Evolutionary conservation across 2,329 filamentous ascomycete genomes (phyloP), one percentile per base, ranked within the genome.

Genomic region (Colletotrichum melonis): DNA sequence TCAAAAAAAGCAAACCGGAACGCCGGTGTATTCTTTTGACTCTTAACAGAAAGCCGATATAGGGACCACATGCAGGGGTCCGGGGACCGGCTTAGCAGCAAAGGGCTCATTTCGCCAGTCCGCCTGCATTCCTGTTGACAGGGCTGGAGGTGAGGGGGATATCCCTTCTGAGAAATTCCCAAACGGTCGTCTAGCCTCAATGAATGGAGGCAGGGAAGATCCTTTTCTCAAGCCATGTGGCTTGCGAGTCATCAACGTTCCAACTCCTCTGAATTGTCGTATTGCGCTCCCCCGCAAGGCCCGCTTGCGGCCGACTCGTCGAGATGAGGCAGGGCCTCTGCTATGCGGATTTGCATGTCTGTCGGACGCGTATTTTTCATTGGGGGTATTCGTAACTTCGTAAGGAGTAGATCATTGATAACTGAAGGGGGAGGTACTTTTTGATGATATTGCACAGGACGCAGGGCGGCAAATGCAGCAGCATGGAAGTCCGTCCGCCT

Each of bases 221-320:
- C 54, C 68, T 46, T 57, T 30, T 57, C 30, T 56, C 28, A 14
- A 22, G 63, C 72, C 72, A 74, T 74, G 68, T 74, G 72, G 68
- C 57, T 63, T 71, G 52, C 72, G 70, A 73, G 70, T 73, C 70
- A 69, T 73, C 59, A 6, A 52, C 26, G 16, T 56, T 32, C 30
- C 58, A 35, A 35, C 32, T 16, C 42, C 49, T 24, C 26, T 28
- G 24, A 28, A n/a, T 65, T 30, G 28, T 65, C 60, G 35, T 73
- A 69, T 64, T 38, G 66, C 24, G 16, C 32, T 64, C 49, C 70
- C 66, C 66, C 70, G 60, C 60, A 65, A 54, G 62, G 46, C 46
- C 62, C 30, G 67, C 60, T 30, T 49, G 59, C 35, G 35, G 55
- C 30, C 66, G 59, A 64, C 54, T 60, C 55, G 59, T 60, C 30